phyloP scores from a whole-genome alignment of 208 protist species.

The Trypanosomatidae sp. region DNA sequence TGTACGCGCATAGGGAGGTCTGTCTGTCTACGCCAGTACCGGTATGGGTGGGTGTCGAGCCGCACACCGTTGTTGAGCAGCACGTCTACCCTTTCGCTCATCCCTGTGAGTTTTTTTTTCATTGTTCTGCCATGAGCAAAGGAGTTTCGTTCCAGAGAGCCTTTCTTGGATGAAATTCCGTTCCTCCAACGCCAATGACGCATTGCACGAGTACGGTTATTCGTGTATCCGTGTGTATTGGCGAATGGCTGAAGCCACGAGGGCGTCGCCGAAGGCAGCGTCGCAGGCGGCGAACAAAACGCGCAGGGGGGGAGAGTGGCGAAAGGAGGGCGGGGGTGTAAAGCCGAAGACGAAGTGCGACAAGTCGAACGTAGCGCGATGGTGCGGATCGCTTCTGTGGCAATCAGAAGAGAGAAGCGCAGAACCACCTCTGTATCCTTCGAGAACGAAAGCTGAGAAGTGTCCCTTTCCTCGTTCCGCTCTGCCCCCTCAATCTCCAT shows the following conservation, averaged over 20 bases:
- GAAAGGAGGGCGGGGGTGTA: neutral
- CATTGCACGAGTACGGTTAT: neutral
- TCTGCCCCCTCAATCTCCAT: neutral
- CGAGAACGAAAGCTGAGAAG: neutral
- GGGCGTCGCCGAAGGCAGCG: neutral
- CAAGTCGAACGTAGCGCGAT: neutral
- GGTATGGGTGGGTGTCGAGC: neutral
- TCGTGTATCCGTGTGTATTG: neutral
- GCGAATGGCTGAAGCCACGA: neutral
- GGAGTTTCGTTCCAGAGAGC: neutral
- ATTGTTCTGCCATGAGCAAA: neutral
- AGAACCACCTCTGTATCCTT: neutral
- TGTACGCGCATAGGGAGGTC: neutral
- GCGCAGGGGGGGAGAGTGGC: neutral
- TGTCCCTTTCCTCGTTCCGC: neutral
- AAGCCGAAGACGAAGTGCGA: neutral
- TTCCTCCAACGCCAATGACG: neutral
- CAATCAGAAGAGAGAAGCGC: neutral
- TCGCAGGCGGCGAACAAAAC: neutral
- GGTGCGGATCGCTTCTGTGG: neutral
- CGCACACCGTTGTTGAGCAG: neutral
- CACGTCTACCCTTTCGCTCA: neutral
- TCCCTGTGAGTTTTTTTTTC: too few relatives aligned
- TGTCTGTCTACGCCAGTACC: neutral
- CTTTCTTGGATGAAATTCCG: neutral